phyloP scores from a whole-genome alignment of 2,329 filamentous ascomycete genomes.

The Paracamarosporium sp. region DNA sequence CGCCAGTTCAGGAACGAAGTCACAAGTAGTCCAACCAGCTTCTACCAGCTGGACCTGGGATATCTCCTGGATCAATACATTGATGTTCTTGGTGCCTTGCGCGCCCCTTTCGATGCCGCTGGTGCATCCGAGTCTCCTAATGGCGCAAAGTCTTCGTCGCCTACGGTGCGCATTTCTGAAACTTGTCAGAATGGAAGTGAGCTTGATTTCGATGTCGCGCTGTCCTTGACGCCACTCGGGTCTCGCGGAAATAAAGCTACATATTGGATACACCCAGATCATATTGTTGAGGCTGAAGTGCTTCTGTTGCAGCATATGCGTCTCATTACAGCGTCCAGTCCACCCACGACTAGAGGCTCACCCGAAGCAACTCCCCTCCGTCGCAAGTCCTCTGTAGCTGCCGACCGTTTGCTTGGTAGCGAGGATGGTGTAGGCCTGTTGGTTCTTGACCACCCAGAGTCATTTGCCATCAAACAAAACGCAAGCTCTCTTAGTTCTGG shows the following conservation, averaged over 20 bases:
- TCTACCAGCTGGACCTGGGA: conserved; percentile 71
- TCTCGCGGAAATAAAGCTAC: conserved; percentile 53
- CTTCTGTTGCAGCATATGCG: conserved; percentile 58
- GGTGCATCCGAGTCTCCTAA: conserved; percentile 20
- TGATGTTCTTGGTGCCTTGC: conserved; percentile 52
- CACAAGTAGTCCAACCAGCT: conserved; percentile 71
- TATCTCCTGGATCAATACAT: conserved; percentile 58
- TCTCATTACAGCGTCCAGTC: conserved; percentile 39
- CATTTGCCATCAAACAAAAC: conserved; percentile 55
- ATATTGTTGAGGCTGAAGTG: conserved; percentile 61
- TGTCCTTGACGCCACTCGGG: conserved; percentile 57
- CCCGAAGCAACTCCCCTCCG: conserved; percentile 29
- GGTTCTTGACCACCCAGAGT: conserved; percentile 56
- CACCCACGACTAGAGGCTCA: conserved; percentile 24
- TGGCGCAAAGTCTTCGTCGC: conserved; percentile 23
- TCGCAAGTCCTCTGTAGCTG: conserved; percentile 33
- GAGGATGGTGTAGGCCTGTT: conserved; percentile 51
- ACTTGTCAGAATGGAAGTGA: conserved; percentile 49
- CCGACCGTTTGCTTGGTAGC: conserved; percentile 32
- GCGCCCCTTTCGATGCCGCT: conserved; percentile 51
- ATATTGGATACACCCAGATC: conserved; percentile 63
- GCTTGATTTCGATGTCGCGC: conserved; percentile 57
- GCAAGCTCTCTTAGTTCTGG: conserved; percentile 51
- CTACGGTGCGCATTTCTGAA: conserved; percentile 46
- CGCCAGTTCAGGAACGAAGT: conserved; percentile 72